Evolutionary conservation across 2,329 filamentous ascomycete genomes (phyloP).

Genomic region (Ophiobolus disseminans): DNA sequence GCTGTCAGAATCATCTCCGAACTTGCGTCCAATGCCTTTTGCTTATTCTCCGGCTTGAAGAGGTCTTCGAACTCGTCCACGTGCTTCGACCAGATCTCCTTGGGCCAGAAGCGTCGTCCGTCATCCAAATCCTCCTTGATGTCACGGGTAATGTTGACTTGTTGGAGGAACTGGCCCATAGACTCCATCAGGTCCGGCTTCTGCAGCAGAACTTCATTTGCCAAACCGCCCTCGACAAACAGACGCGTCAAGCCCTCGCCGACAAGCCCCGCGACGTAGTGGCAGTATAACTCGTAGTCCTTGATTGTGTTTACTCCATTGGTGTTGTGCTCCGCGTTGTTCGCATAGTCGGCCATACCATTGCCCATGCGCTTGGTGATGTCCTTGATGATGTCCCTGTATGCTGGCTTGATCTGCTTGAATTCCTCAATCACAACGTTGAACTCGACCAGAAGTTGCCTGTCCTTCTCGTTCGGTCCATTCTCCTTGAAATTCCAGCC

Average conservation of each 20-base stretch:
- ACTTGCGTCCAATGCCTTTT: conserved; percentile 80
- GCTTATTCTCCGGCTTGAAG: conserved; percentile 79
- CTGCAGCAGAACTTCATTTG: conserved; percentile 82
- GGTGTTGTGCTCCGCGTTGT: conserved; percentile 80
- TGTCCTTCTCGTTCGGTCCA: conserved; percentile 91
- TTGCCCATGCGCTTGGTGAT: conserved; percentile 96
- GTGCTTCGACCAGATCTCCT: conserved; percentile 96
- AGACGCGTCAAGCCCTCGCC: conserved; percentile 90
- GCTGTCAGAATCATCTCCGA: conserved; percentile 96
- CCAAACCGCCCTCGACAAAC: conserved; percentile 85
- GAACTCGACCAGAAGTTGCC: conserved; percentile 90
- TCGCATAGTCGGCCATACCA: conserved; percentile 95
- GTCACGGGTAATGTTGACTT: conserved; percentile 98
- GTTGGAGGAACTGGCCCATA: conserved; percentile 97
- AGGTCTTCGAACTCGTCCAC: conserved; percentile 89
- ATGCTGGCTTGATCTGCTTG: conserved; percentile 83
- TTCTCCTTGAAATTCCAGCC: conserved; percentile 91
- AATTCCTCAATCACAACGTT: conserved; percentile 85
- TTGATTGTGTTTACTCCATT: conserved; percentile 82
- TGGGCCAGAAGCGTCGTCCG: conserved; percentile 89
- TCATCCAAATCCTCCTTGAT: conserved; percentile 89
- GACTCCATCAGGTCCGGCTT: conserved; percentile 85
- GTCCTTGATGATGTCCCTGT: conserved; percentile 86
- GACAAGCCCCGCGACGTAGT: conserved; percentile 98
- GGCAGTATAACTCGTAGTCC: conserved; percentile 96